A percentile compares a stretch with the other conserved stretches of the same genome.
Conservation (phyloP, 805 yeast species). For the Hanseniaspora clermontiae region DNA sequence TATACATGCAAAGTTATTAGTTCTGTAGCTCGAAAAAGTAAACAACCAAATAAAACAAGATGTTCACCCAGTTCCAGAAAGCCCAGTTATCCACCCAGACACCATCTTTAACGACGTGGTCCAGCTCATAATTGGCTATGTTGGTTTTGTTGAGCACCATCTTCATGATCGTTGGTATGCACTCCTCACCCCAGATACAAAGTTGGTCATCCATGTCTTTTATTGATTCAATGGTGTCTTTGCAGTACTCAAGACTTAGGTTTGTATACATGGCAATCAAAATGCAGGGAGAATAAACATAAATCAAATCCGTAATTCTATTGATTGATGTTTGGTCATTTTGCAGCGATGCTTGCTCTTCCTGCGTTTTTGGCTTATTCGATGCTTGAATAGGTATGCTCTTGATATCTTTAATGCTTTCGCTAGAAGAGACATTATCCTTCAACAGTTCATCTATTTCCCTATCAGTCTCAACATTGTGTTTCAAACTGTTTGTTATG, state of each 20-base stretch:
- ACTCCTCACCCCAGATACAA: slow-evolving; percentile 39
- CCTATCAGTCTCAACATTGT: slow-evolving; percentile 5
- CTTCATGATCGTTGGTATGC: slow-evolving; percentile 18
- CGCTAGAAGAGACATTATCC: background rate
- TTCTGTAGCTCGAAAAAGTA: slow-evolving; percentile 58
- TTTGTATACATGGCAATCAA: slow-evolving; percentile 93
- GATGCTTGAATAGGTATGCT: background rate
- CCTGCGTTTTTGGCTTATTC: slow-evolving; percentile 12
- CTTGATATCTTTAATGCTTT: background rate
- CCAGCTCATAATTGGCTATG: slow-evolving; percentile 8
- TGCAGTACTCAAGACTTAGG: slow-evolving; percentile 76
- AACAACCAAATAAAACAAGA: slow-evolving; percentile 63
- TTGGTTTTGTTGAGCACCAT: slow-evolving; percentile 26
- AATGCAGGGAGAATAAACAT: slow-evolving; percentile 86
- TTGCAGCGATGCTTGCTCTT: background rate
- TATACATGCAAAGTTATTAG: background rate
- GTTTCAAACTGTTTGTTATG: background rate
- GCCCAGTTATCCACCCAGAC: slow-evolving; percentile 59
- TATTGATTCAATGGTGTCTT: slow-evolving; percentile 45
- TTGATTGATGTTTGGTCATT: background rate
- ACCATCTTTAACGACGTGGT: slow-evolving; percentile 20
- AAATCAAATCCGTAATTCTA: slow-evolving; percentile 42
- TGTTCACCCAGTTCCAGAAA: slow-evolving; percentile 95
- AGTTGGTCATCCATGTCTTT: slow-evolving; percentile 20
- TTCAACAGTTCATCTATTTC: slow-evolving; percentile 8